These are phyloP conservation scores for Micractinium conductrix DNA, from an alignment of 139 green algal genomes.

Conservation along the genomic window DNA sequence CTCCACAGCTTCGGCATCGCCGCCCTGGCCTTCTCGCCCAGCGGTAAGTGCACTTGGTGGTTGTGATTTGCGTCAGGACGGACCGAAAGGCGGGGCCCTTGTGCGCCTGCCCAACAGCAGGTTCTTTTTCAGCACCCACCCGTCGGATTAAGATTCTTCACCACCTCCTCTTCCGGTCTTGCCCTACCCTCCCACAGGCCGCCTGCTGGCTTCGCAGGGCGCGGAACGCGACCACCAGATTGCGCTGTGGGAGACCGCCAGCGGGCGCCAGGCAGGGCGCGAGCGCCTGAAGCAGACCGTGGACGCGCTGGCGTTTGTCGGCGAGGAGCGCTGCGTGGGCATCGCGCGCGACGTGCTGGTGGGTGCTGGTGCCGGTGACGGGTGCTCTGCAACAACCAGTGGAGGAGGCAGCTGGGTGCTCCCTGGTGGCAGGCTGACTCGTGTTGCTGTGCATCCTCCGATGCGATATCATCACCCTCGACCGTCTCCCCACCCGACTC, in stretches of 20 bases:
- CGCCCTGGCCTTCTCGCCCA: constrained; percentile 8
- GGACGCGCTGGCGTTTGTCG: constrained; percentile 3
- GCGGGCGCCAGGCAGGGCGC: neutral
- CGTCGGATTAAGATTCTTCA: too few relatives aligned
- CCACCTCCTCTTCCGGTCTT: too few relatives aligned
- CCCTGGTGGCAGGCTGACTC: neutral
- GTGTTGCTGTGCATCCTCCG: too few relatives aligned
- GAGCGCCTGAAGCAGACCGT: neutral
- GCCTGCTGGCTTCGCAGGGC: constrained; percentile 12
- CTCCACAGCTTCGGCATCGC: constrained; percentile 28
- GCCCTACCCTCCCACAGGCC: neutral
- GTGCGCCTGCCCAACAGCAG: too few relatives aligned
- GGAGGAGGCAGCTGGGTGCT: neutral
- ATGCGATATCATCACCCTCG: neutral
- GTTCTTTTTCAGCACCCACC: too few relatives aligned
- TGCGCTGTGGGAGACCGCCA: neutral
- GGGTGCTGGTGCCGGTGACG: neutral
- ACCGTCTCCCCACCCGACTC: neutral
- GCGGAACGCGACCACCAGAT: constrained; percentile 21
- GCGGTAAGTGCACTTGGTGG: too few relatives aligned
- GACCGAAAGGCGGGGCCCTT: too few relatives aligned
- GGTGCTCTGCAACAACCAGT: neutral
- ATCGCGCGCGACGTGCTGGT: constrained; percentile 14
- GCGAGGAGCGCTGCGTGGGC: neutral
- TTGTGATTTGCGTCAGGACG: too few relatives aligned